Base-by-base conservation (phyloP, 2,329 filamentous ascomycete genomes). In the Trichophyton benhamiae region DNA sequence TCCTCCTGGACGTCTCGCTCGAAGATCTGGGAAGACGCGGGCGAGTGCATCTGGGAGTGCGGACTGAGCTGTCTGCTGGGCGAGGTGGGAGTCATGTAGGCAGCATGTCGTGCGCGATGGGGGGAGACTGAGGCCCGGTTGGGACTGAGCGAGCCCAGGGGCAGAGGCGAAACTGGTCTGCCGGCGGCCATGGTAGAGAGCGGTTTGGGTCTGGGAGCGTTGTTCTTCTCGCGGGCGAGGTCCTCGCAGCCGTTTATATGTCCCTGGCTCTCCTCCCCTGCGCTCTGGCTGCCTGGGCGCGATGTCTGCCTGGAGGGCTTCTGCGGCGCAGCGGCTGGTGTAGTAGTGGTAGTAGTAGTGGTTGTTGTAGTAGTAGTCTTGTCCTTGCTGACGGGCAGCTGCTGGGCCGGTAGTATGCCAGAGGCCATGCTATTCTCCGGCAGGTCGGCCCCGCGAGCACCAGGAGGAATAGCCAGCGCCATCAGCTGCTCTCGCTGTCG, bases 1-100 rank as follows among this genome's bases (percentile, higher is more conserved):
- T 83, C 83, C 69, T 96, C 91, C 74, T 96, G 92, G 25, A 97
- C 92, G 72, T 91, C 89, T 69, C 92, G 88, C 78, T 97, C 92
- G 71, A 97, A 97, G 68, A 97, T 96, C 68, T 82, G 78, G 57
- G 82, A 83, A 20, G 82, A 83, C 0, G 90, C 88, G 13, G 91
- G 89, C 20, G 90, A 95, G 60, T 87, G 83, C 52, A 91, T 75
- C 57, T 87, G 82, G 7, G 90, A 92, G 8, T 83, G 82, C 11
- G 87, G 86, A 67, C 79, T 79, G 52, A 89, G 75, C 59, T 82
- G 83, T 62, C 84, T 83, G 63, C 77, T 79, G 2, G 88, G 88
- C 2, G 88, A 90, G 0, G 84, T 78, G 13, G 85, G 83, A 9
- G 79, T 72, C 55, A 67, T 70, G 62, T 71, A 72, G 30, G 72